Evolutionary conservation across 2,329 filamentous ascomycete species (phyloP).

Genomic region (Metarhizium sp.): DNA sequence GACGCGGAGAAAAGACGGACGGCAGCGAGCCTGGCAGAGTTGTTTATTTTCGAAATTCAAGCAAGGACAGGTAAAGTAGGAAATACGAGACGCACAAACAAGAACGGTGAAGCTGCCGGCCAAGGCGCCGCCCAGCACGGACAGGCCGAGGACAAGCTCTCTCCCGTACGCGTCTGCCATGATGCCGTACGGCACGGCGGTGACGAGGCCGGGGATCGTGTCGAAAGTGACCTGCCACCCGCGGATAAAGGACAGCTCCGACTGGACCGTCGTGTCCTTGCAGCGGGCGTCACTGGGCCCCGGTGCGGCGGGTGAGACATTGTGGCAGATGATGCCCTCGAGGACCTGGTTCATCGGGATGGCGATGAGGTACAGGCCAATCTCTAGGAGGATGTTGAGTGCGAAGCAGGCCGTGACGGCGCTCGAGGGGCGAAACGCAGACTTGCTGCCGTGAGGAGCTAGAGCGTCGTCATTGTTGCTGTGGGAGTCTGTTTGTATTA

Average conservation of each 20-base stretch:
- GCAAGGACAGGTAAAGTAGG: too few relatives aligned
- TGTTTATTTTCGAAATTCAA: not conserved
- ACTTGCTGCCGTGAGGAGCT: not conserved
- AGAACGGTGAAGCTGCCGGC: slow-evolving; percentile 1
- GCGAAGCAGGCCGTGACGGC: not conserved
- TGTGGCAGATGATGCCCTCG: slow-evolving; percentile 8
- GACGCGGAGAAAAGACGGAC: slow-evolving; percentile 8
- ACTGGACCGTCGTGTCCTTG: slow-evolving; percentile 12
- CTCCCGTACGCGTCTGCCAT: slow-evolving; percentile 11
- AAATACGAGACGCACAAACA: not conserved
- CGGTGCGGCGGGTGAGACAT: not conserved
- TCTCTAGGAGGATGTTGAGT: not conserved
- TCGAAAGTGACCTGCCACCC: slow-evolving; percentile 12
- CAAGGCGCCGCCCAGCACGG: slow-evolving; percentile 8
- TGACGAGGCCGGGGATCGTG: slow-evolving; percentile 10
- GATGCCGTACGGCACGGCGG: slow-evolving; percentile 11
- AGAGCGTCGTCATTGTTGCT: not conserved
- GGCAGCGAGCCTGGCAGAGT: slow-evolving; percentile 2
- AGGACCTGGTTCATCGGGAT: not conserved
- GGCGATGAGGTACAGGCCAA: not conserved
- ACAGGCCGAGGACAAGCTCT: slow-evolving; percentile 8
- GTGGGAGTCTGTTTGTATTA: not conserved
- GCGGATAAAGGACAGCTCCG: slow-evolving; percentile 11
- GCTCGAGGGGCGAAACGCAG: too few relatives aligned
- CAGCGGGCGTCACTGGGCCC: slow-evolving; percentile 4